Evolutionary conservation across 352 stramenopile species (phyloP), one percentile per base, ranked within the genome.

Genomic region (Phytophthora citricola): DNA sequence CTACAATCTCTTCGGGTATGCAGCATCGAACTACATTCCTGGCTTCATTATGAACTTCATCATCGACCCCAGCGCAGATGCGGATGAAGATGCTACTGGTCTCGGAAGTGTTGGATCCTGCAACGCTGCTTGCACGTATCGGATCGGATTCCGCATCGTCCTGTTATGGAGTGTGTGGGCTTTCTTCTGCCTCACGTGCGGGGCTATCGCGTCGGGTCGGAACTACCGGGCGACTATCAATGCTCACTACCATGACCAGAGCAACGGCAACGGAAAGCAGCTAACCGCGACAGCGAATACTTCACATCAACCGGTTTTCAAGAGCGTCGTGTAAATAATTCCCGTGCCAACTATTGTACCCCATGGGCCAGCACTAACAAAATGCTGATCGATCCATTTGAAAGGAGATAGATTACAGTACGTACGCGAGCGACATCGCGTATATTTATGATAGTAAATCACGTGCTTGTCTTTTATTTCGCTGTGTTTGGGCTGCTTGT

Each of bases 1-100:
- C 59, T 94, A 93, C 73, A 94, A 94, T 57, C 68, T 94, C n/a
- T 83, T 94, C n/a, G 87, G 87, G 24, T 93, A 94, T 67, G 85
- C 85, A 45, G 75, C 84, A 8, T 93, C 84, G n/a, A 93, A 91
- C 72, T 94, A 94, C 76, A 71, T 94, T 47, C 86, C 86, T 20
- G 86, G 86, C 0, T 71, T 93, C 34, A 88, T 93, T 59, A 94
- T 94, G 86, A 88, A 90, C 69, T 75, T 92, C 52, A 90, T 94
- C 48, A 77, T 94, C 45, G 72, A 76, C 58, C 61, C 77, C 12
- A 68, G 63, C 22, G 67, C 71, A 36, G 71, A 82, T 39, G 48
- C 46, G 3, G 66, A 68, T 27, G 41, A 47, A 10, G 75, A 76
- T 45, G 40, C 44, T 9, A 63, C 39, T 49, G 58, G 40, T 41